Evolutionary conservation across 371 early-diverging fungal genomes (phyloP).

Genomic region (Mucor sp.): DNA sequence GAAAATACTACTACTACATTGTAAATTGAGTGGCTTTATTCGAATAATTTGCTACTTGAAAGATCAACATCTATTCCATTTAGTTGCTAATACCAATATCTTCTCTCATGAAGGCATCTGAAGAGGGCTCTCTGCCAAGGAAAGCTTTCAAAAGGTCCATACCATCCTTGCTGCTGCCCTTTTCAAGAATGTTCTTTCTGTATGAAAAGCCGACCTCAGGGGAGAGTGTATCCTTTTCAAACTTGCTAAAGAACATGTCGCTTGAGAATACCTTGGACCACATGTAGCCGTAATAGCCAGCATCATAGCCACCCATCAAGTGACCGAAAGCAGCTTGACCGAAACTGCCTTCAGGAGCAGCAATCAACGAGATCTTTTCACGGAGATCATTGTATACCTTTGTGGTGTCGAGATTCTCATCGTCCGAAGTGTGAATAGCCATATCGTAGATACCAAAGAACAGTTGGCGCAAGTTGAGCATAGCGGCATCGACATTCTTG

Average conservation of each 20-base stretch:
- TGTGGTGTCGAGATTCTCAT: slow-evolving; percentile 56
- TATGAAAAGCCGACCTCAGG: slow-evolving; percentile 61
- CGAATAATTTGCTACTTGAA: neutral
- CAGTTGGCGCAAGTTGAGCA: slow-evolving; percentile 74
- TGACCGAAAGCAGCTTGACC: slow-evolving; percentile 66
- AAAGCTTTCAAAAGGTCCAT: slow-evolving; percentile 74
- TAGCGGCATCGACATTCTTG: slow-evolving; percentile 76
- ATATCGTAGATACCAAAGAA: slow-evolving; percentile 82
- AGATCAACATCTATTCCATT: neutral
- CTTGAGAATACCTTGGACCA: slow-evolving; percentile 86
- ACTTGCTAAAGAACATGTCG: slow-evolving; percentile 83
- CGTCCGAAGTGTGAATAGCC: slow-evolving; percentile 64
- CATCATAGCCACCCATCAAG: slow-evolving; percentile 87
- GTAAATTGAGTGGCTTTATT: neutral
- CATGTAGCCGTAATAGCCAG: slow-evolving; percentile 67
- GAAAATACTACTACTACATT: too few relatives aligned
- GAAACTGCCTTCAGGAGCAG: slow-evolving; percentile 40
- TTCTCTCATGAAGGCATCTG: slow-evolving; percentile 74
- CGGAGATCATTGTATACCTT: slow-evolving; percentile 65
- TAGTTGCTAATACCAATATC: slow-evolving; percentile 41
- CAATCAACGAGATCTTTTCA: slow-evolving; percentile 65
- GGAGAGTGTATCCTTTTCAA: slow-evolving; percentile 63
- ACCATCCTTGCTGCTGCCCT: slow-evolving; percentile 76
- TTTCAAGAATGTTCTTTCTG: slow-evolving; percentile 65
- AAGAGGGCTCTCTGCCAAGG: slow-evolving; percentile 83